These are phyloP conservation scores for Firmiana major DNA, from an alignment of 345 rosid genomes.

Conservation along the genomic window DNA sequence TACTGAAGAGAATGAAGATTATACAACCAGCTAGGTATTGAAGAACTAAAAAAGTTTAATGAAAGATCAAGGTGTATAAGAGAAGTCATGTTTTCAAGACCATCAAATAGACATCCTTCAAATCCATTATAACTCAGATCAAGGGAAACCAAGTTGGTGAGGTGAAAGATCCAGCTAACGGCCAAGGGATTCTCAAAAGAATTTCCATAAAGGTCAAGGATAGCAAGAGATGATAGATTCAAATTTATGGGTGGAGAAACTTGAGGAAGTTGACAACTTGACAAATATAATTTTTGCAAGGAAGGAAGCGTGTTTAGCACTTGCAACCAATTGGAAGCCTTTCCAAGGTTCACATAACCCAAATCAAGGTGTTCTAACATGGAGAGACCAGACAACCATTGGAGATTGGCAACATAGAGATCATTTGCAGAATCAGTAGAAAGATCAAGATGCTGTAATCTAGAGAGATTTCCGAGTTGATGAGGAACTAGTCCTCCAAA, in stretches of 20 bases:
- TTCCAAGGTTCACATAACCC: slow-evolving; percentile 7
- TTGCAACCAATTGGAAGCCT: slow-evolving; percentile 9
- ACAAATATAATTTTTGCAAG: not conserved
- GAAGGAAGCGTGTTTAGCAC: slow-evolving; percentile 4
- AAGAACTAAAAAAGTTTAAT: no score
- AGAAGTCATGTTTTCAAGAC: not conserved
- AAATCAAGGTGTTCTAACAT: slow-evolving; percentile 34
- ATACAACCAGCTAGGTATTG: no score
- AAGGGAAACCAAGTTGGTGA: not conserved
- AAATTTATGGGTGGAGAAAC: not conserved
- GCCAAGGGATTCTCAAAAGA: not conserved
- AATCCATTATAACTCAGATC: not conserved
- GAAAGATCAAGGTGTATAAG: no score
- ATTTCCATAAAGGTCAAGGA: not conserved
- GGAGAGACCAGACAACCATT: slow-evolving; percentile 42
- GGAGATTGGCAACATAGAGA: slow-evolving; percentile 23
- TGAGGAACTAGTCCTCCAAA: slow-evolving; percentile 30
- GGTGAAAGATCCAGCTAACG: not conserved
- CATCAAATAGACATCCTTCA: not conserved
- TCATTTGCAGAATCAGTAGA: not conserved
- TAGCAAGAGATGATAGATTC: not conserved
- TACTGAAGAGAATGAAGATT: no score
- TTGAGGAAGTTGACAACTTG: not conserved
- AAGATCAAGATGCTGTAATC: slow-evolving; percentile 6
- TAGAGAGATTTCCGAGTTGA: slow-evolving; percentile 21